Conservation (phyloP, 164 flowering plant species). For the Buxus sempervirens region DNA sequence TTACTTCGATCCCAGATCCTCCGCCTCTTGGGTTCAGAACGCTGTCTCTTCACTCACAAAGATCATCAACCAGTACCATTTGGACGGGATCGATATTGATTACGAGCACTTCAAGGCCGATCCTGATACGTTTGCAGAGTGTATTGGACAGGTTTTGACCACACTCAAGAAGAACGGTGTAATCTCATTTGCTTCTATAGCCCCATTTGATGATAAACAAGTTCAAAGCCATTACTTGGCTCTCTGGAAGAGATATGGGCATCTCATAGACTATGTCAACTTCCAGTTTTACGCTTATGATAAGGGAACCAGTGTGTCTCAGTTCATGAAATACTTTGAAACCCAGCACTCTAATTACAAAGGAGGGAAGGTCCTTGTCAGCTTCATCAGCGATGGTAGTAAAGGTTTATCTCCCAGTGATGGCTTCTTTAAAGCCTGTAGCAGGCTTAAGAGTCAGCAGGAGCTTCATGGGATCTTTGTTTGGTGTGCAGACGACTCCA, state of each 20-base stretch:
- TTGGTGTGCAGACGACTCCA: constrained; percentile 68
- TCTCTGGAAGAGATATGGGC: constrained; percentile 40
- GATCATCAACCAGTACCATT: constrained; percentile 36
- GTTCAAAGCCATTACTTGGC: constrained; percentile 49
- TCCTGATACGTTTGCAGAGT: constrained; percentile 41
- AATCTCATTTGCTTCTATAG: constrained; percentile 52
- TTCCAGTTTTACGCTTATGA: constrained; percentile 61
- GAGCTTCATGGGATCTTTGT: constrained; percentile 48
- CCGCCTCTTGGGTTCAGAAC: constrained; percentile 54
- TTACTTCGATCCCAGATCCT: constrained; percentile 41
- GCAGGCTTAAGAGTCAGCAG: constrained; percentile 28
- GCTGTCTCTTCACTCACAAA: constrained; percentile 52
- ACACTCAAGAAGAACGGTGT: constrained; percentile 33
- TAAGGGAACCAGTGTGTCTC: constrained; percentile 39
- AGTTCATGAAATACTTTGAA: constrained; percentile 36
- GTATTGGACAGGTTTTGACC: constrained; percentile 39
- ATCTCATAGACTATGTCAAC: constrained; percentile 52
- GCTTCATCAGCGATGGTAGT: constrained; percentile 39
- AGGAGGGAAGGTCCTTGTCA: constrained; percentile 44
- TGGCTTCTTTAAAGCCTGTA: constrained; percentile 56
- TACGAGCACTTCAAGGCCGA: constrained; percentile 47
- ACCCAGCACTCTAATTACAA: constrained; percentile 34
- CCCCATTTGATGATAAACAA: constrained; percentile 41
- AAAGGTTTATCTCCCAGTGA: constrained; percentile 41
- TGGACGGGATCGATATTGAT: constrained; percentile 57